A percentile compares a stretch with the other conserved stretches of the same genome.
Evolutionary conservation across 352 stramenopile species (phyloP).

Genomic region (Phytopythium mirpurense): DNA sequence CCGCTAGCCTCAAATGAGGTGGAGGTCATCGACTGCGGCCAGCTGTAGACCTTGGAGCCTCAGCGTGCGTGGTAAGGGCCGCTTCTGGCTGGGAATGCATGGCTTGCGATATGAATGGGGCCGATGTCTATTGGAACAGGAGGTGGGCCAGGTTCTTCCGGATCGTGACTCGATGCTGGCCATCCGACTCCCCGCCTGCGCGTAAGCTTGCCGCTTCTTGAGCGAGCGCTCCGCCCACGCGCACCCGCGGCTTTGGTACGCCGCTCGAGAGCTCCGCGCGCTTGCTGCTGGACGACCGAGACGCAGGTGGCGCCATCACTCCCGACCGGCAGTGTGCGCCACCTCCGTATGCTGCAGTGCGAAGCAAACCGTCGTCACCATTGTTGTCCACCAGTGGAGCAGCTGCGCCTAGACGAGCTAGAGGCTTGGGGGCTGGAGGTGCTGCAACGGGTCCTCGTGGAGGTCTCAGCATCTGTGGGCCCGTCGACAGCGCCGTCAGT

Average conservation of each 20-base stretch:
- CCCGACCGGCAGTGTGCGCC: constrained; percentile 30
- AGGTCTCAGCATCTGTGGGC: background rate
- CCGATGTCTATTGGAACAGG: constrained; percentile 32
- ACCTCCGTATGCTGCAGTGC: constrained; percentile 34
- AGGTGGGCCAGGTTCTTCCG: constrained; percentile 62
- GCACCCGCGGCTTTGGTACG: constrained; percentile 48
- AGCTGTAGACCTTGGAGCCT: constrained; percentile 20
- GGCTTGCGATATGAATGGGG: constrained; percentile 1
- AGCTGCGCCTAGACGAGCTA: no score
- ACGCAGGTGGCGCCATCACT: constrained; percentile 25
- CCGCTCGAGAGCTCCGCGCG: constrained; percentile 47
- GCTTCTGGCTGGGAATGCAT: constrained; percentile 3
- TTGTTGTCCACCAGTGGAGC: background rate
- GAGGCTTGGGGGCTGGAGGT: background rate
- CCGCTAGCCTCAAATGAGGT: constrained; percentile 57
- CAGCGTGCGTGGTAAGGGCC: background rate
- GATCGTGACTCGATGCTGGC: constrained; percentile 55
- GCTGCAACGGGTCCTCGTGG: background rate
- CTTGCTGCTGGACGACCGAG: constrained; percentile 31
- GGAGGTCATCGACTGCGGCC: constrained; percentile 56
- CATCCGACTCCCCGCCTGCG: constrained; percentile 12
- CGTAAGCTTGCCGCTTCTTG: constrained; percentile 14
- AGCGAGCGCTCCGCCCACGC: constrained; percentile 22
- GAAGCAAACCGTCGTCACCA: constrained; percentile 18
- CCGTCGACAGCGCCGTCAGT: constrained; percentile 18